Base-by-base conservation (phyloP, 163 green algal species). In the Scenedesmus sp. region DNA sequence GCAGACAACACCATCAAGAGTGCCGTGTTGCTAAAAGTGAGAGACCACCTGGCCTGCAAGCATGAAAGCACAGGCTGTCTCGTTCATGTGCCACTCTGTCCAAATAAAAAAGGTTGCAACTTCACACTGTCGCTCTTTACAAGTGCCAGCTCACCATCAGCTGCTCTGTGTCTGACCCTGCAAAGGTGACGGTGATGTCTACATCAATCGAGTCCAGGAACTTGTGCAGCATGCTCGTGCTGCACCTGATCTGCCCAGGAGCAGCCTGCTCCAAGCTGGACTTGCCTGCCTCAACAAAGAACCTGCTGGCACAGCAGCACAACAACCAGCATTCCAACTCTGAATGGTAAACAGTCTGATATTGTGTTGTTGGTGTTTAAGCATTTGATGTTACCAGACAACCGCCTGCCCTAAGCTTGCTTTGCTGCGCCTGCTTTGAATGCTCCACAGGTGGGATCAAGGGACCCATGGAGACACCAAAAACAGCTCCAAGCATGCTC, bases 121-220 rank as follows among this genome's bases (percentile, higher is more conserved):
- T 12, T 70, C 15, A 44, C 1, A 26, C 10, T 20, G 43, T 24
- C 30, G 26, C 73, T 82, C 15, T 26, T 33, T 51, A 46, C 20
- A 82, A 26, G 73, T 82, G 10, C 33, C 56, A 4, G 20, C 85
- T 65, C 51, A 91, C 86, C 70, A 91, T 3, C 35, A 91, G 65
- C 6, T 15, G 56, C 49, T 92, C 80, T 40, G 56, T 72, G 22
- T 72, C 87, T 22, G 87, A 78, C n/a, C 87, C 87, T 40, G 26
- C 87, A 81, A 87, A 87, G 42, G 3, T 35, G 18, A 82, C 4
- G 6, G 79, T 84, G 40, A 92, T 83, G 7, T 92, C 80, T 9
- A 92, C 88, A 7, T 92, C 73, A 4, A 92, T 73, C 7, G 56
- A 9, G 0, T 56, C 68, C 59, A 92, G 49, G 88, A 83, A 92